phyloP scores from a whole-genome alignment of 352 stramenopile genomes.

The Nothophytophthora sp. region DNA sequence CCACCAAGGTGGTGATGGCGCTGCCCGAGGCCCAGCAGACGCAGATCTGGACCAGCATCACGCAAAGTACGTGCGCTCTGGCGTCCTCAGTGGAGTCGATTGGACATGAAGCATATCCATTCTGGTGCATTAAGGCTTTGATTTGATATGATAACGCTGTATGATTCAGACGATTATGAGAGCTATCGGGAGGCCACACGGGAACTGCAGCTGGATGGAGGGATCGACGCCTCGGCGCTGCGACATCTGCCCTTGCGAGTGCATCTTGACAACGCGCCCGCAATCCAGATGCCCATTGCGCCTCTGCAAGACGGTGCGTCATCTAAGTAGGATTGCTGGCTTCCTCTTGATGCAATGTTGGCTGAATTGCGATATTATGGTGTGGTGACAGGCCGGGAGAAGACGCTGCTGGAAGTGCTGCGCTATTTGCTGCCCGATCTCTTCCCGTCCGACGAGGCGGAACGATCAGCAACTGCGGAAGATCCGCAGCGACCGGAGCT shows the following conservation, averaged over 20 bases:
- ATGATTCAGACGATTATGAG: conserved; percentile 56
- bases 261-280: conserved; percentile 50
- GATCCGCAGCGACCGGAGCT: too few species aligned
- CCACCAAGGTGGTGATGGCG: conserved; percentile 81
- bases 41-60: conserved; percentile 80
- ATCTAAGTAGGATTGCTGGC: too few species aligned
- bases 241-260: conserved; percentile 67
- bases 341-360: not conserved
- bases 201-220: conserved; percentile 41
- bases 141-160: too few species aligned
- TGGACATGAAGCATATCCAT: too few species aligned
- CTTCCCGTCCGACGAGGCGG: conserved; percentile 25
- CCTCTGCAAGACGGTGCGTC: conserved; percentile 40
- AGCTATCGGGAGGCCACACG: conserved; percentile 55
- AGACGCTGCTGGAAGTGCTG: conserved; percentile 52
- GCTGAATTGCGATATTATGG: not conserved
- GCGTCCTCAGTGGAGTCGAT: too few species aligned
- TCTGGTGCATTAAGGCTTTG: too few species aligned
- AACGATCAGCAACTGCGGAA: too few species aligned
- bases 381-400: conserved; percentile 36
- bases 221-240: conserved; percentile 32
- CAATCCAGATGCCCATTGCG: conserved; percentile 76
- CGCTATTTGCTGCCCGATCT: conserved; percentile 63
- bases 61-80: conserved; percentile 44
- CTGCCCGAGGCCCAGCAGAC: conserved; percentile 79